A percentile compares a stretch with the other conserved stretches of the same genome.
Evolutionary conservation across 345 rosid species (phyloP).

Genomic region (Orychophragmus violaceus): DNA sequence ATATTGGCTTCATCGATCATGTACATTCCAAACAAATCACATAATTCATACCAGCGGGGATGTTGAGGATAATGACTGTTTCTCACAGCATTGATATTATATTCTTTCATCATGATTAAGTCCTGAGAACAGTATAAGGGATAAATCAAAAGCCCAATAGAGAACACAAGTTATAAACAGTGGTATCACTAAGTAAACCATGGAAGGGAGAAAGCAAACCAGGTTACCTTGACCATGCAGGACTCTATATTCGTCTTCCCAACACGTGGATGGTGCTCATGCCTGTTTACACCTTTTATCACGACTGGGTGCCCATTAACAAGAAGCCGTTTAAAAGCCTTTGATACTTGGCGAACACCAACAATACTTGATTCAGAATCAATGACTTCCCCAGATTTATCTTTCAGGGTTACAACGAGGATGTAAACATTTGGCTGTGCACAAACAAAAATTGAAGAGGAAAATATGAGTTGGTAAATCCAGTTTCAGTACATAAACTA

Average conservation of each 20-base stretch:
- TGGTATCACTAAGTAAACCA: conserved; percentile 7
- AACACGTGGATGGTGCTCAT: conserved; percentile 95
- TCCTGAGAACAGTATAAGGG: conserved; percentile 45
- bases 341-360: conserved; percentile 75
- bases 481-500: not conserved
- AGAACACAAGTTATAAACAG: not conserved
- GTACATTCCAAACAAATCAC: conserved; percentile 91
- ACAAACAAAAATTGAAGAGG: conserved; percentile 24
- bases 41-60: conserved; percentile 93
- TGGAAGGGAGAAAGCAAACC: conserved; percentile 5
- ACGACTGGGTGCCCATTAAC: conserved; percentile 75
- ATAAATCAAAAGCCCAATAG: not conserved
- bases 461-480: not conserved
- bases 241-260: conserved; percentile 95
- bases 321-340: conserved; percentile 88
- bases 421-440: conserved; percentile 76
- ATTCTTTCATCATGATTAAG: conserved; percentile 86
- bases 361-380: conserved; percentile 92
- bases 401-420: conserved; percentile 74
- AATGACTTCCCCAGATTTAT: conserved; percentile 57
- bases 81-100: conserved; percentile 87
- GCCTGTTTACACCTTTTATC: conserved; percentile 94
- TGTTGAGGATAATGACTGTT: conserved; percentile 99
- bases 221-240: conserved; percentile 84
- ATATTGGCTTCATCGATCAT: conserved; percentile 98